Evolutionary conservation across 805 yeast genomes (phyloP).

Genomic region (Pichia occidentalis): DNA sequence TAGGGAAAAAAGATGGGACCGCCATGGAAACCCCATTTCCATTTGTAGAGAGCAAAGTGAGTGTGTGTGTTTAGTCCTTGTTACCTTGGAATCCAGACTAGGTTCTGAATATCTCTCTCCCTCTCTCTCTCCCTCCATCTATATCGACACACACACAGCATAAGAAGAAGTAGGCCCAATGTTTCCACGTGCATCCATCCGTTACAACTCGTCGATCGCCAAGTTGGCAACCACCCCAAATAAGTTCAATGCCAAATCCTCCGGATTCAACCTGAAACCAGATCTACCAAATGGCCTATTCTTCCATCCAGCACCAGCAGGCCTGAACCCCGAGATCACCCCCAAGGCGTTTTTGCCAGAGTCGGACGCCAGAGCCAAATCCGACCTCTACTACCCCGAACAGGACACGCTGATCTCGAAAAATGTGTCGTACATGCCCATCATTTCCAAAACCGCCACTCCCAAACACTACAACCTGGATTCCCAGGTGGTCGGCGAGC

Average conservation of each 20-base stretch:
- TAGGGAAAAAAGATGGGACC: too few relatives aligned
- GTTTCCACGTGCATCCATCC: not conserved
- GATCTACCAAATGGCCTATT: slow-evolving; percentile 29
- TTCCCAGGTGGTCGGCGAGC: slow-evolving; percentile 21
- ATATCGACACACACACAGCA: not conserved
- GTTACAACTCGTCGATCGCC: slow-evolving; percentile 12
- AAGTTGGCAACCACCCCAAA: slow-evolving; percentile 31
- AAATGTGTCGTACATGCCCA: slow-evolving; percentile 27
- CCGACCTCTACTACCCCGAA: slow-evolving; percentile 26
- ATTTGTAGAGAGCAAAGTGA: too few relatives aligned
- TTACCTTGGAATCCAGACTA: too few relatives aligned
- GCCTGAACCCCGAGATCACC: slow-evolving; percentile 27
- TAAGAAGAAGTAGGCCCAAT: too few relatives aligned
- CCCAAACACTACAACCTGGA: slow-evolving; percentile 26
- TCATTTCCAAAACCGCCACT: slow-evolving; percentile 17
- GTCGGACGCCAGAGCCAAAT: slow-evolving; percentile 25
- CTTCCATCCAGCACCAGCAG: slow-evolving; percentile 33
- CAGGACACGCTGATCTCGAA: slow-evolving; percentile 15
- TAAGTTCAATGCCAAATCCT: slow-evolving; percentile 31
- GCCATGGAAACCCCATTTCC: too few relatives aligned
- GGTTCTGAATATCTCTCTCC: too few relatives aligned
- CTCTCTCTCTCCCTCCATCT: too few relatives aligned
- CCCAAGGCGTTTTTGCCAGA: slow-evolving; percentile 32
- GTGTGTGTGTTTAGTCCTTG: too few relatives aligned
- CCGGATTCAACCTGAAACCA: slow-evolving; percentile 33